Evolutionary conservation across 2,329 filamentous ascomycete species (phyloP).

Genomic region (Geosmithia putterillii): DNA sequence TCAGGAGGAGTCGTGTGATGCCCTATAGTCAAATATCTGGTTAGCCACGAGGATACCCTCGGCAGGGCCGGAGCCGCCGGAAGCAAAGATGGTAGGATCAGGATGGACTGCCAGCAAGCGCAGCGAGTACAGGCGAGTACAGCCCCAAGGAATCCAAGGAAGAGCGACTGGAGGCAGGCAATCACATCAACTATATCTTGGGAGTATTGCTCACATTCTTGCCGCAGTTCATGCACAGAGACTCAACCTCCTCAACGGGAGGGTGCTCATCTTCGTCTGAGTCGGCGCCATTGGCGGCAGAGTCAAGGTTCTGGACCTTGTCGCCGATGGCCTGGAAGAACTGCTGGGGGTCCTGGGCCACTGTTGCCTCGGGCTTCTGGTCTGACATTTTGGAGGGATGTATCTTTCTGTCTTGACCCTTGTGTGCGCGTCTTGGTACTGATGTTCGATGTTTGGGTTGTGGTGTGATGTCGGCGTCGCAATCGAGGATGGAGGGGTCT

Average conservation of each 20-base stretch:
- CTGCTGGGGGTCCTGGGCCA: constrained; percentile 29
- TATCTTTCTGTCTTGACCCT: background rate
- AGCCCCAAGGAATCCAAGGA: too few relatives aligned
- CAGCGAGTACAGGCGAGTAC: too few relatives aligned
- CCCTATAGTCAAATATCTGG: constrained; percentile 39
- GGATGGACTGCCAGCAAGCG: too few relatives aligned
- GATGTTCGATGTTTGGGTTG: background rate
- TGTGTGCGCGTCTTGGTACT: background rate
- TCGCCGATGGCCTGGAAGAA: constrained; percentile 52
- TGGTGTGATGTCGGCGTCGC: background rate
- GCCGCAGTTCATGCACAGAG: constrained; percentile 77
- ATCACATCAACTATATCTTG: too few relatives aligned
- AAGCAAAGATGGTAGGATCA: too few relatives aligned
- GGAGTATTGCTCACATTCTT: constrained; percentile 52
- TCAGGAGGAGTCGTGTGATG: constrained; percentile 73
- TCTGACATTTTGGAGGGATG: constrained; percentile 25
- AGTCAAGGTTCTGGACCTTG: constrained; percentile 40
- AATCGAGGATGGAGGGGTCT: constrained; percentile 12
- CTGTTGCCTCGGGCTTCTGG: constrained; percentile 13
- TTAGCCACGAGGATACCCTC: too few relatives aligned
- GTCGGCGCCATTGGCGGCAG: constrained; percentile 22
- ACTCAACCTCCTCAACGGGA: constrained; percentile 59
- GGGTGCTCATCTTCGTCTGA: constrained; percentile 33
- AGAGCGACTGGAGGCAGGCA: too few relatives aligned
- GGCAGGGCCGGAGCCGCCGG: too few relatives aligned